phyloP scores from a whole-genome alignment of 192 early-diverging fungal species.

The Dissophora ornata region DNA sequence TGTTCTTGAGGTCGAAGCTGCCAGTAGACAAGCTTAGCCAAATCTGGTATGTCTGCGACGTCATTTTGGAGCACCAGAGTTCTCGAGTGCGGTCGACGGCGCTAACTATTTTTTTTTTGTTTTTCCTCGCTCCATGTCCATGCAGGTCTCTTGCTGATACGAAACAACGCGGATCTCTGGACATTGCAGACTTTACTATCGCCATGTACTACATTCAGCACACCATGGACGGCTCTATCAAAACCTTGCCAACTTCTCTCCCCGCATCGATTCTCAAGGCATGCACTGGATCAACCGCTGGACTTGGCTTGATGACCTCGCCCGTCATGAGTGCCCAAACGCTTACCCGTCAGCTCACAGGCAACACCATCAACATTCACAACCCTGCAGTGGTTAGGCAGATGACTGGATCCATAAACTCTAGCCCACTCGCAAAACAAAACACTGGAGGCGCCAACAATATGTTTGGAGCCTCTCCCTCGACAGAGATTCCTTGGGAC shows the following conservation, averaged over 20 bases:
- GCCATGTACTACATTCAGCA: slow-evolving; percentile 91
- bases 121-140: neutral
- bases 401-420: slow-evolving; percentile 35
- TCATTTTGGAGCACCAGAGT: neutral
- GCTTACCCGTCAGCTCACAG: slow-evolving; percentile 36
- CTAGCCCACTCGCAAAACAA: slow-evolving; percentile 45
- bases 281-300: slow-evolving; percentile 40
- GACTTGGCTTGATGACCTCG: slow-evolving; percentile 17
- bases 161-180: slow-evolving; percentile 73
- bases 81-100: neutral
- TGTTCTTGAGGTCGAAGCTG: slow-evolving; percentile 88
- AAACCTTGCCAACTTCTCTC: slow-evolving; percentile 74
- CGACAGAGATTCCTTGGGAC: slow-evolving; percentile 70
- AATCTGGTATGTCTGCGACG: slow-evolving; percentile 74
- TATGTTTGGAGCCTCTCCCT: slow-evolving; percentile 23
- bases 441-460: slow-evolving; percentile 38
- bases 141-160: slow-evolving; percentile 82
- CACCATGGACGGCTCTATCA: slow-evolving; percentile 77
- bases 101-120: neutral
- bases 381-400: slow-evolving; percentile 24
- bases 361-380: slow-evolving; percentile 48
- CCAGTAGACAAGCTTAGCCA: slow-evolving; percentile 77
- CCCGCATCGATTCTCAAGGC: slow-evolving; percentile 72
- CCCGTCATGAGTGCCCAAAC: slow-evolving; percentile 37
- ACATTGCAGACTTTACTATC: slow-evolving; percentile 86